Conservation (phyloP, 805 yeast genomes). For the Yamadazyma sp. region DNA sequence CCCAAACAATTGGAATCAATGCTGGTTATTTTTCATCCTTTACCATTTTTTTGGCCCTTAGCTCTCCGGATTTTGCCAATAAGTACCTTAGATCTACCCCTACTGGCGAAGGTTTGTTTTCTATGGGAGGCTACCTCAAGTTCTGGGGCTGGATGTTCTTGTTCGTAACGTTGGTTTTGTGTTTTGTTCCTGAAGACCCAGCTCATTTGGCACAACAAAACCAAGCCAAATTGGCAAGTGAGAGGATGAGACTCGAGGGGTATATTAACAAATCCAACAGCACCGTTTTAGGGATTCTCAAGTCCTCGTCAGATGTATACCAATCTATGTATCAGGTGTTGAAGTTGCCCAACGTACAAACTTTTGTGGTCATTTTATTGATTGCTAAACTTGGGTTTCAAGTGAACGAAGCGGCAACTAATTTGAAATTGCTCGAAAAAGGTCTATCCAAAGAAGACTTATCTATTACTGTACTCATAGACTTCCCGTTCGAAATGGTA, state of each 20-base stretch:
- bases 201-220: conserved; percentile 40
- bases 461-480: conserved; percentile 87
- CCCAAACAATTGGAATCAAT: conserved; percentile 94
- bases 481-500: conserved; percentile 92
- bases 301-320: conserved; percentile 46
- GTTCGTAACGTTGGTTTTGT: conserved; percentile 52
- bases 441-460: conserved; percentile 93
- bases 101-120: conserved; percentile 59
- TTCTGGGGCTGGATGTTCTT: conserved; percentile 78
- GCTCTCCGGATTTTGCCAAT: conserved; percentile 90
- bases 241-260: conserved; percentile 28
- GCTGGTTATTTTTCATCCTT: conserved; percentile 90
- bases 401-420: conserved; percentile 94
- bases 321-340: conserved; percentile 66
- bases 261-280: conserved; percentile 21
- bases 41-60: conserved; percentile 86
- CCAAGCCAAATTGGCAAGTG: conserved; percentile 28
- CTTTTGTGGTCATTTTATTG: conserved; percentile 71
- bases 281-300: conserved; percentile 15
- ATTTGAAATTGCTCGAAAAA: conserved; percentile 82
- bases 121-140: conserved; percentile 71
- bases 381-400: conserved; percentile 90
- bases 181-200: conserved; percentile 73
- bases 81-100: conserved; percentile 70
- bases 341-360: conserved; percentile 66